Base-by-base conservation (phyloP, 129 eudicot genomes). In the Lactuca saligna region DNA sequence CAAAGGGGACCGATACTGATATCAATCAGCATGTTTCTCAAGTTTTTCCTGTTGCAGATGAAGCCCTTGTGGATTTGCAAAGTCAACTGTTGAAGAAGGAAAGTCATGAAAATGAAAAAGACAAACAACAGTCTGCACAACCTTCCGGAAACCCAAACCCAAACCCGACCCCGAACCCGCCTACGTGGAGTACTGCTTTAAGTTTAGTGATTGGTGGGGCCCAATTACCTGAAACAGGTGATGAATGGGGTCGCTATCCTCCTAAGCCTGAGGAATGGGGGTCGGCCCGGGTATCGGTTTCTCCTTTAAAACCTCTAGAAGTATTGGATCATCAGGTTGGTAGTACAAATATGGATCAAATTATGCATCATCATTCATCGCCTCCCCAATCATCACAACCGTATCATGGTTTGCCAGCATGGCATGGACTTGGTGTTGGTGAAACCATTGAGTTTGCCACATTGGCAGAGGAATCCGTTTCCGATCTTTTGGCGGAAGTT, bases 401-500 rank as follows among this genome's bases (percentile, higher is more conserved):
- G 17, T 72, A 49, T 16, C 38, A 61, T 51, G 33, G 11, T 63
- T 11, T 76, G 70, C 76, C 65, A 42, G 62, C 84, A n/a, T 91
- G 98, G 96, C 94, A 80, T 57, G 80, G 80, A 14, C 62, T 63
- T 14, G 73, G 65, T 63, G 97, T 63, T 17, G 73, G 65, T 63
- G 97, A 87, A 64, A 86, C 84, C 0, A 94, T 94, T 10, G 99
- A 89, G 78, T 88, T 94, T 59, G 83, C 86, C 79, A 88, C 96
- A 42, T 70, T 89, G 78, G 97, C 90, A 5, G 99, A 94, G 83
- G 99, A 94, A 44, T 94, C 96, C 6, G 97, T 94, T 25, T 94
- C 99, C 4, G 99, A 94, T 72, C 81, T 94, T 14, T 71, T 94
- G 70, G 95, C 99, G 53, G 93, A 94, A 85, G 99, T 90, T 31